A percentile compares a stretch with the other conserved stretches of the same genome.
Evolutionary conservation across 2,329 filamentous ascomycete species (phyloP).

Genomic region (Ophiostoma australiae): DNA sequence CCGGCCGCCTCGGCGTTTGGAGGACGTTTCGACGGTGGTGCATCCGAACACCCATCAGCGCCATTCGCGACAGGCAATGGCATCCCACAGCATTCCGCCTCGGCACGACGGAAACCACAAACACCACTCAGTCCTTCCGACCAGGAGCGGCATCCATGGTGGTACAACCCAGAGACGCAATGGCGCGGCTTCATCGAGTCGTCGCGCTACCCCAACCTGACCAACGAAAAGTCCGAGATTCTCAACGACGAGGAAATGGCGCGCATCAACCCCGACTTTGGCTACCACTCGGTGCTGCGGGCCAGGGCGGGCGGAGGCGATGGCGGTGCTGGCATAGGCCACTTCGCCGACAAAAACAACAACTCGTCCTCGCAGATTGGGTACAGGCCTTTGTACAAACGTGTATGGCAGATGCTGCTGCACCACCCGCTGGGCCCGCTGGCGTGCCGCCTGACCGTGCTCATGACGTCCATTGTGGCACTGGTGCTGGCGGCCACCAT

Average conservation of each 20-base stretch:
- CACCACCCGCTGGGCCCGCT: slow-evolving; percentile 82
- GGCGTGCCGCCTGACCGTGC: slow-evolving; percentile 73
- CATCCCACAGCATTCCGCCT: not conserved
- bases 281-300: slow-evolving; percentile 33
- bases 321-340: slow-evolving; percentile 39
- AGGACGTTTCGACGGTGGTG: not conserved
- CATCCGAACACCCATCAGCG: not conserved
- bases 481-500: slow-evolving; percentile 75
- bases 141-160: slow-evolving; percentile 22
- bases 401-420: slow-evolving; percentile 64
- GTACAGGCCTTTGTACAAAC: slow-evolving; percentile 41
- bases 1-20: not conserved
- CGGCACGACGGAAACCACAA: not conserved
- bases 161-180: slow-evolving; percentile 36
- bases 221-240: slow-evolving; percentile 46
- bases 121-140: not conserved
- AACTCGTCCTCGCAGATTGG: slow-evolving; percentile 16
- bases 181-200: slow-evolving; percentile 54
- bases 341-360: slow-evolving; percentile 16
- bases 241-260: slow-evolving; percentile 44
- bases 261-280: slow-evolving; percentile 44
- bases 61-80: slow-evolving; percentile 5
- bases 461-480: slow-evolving; percentile 76
- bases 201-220: slow-evolving; percentile 47
- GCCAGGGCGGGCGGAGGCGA: slow-evolving; percentile 31